Conservation (phyloP, 441 rosid genomes). For the Metrosideros polymorpha region DNA sequence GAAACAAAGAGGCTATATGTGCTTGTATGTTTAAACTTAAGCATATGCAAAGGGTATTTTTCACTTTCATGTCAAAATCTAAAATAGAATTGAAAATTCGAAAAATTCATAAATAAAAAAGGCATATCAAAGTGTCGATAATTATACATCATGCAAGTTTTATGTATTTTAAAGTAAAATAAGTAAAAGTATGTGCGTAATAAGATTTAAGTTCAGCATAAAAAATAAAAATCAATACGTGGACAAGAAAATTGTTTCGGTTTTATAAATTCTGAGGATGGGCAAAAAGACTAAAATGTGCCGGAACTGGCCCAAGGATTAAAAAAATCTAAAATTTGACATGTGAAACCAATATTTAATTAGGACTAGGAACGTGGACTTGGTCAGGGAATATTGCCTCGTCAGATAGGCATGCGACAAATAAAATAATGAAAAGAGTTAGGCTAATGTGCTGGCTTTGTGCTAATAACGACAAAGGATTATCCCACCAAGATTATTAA, state of each 20-base stretch:
- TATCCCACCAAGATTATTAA: not conserved
- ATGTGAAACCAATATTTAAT: not conserved
- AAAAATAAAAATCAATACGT: not conserved
- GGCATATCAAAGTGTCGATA: not conserved
- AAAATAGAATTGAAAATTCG: not conserved
- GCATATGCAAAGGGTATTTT: not conserved
- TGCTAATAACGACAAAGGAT: not conserved
- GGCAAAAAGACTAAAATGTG: not conserved
- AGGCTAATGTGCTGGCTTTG: not conserved
- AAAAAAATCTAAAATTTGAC: not conserved
- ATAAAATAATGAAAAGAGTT: not conserved
- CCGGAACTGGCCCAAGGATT: not conserved
- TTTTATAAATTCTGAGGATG: not conserved
- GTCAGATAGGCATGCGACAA: not conserved
- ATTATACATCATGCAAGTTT: not conserved
- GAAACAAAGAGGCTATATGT: fast-evolving
- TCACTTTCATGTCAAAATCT: not conserved
- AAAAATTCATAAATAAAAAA: not conserved
- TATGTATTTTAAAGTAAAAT: not conserved
- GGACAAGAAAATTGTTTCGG: not conserved
- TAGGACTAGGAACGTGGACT: not conserved
- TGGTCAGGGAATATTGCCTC: not conserved
- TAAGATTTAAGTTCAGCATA: not conserved
- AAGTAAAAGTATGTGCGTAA: not conserved
- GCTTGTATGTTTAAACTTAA: not conserved